phyloP scores from a whole-genome alignment of 2,329 filamentous ascomycete genomes.

The Claviceps sorghi region DNA sequence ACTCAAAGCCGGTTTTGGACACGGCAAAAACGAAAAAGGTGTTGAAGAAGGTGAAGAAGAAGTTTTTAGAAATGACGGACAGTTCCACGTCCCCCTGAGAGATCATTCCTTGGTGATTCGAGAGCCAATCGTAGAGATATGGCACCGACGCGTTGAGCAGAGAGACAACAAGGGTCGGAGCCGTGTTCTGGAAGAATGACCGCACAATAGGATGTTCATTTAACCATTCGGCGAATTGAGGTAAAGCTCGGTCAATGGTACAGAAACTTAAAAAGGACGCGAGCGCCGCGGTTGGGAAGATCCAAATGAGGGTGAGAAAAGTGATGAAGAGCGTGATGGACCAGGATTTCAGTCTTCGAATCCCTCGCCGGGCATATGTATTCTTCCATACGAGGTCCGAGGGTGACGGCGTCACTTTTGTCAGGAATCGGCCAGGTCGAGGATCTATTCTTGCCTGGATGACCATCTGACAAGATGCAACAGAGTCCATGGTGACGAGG shows the following conservation, averaged over 20 bases:
- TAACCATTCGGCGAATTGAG: conserved; percentile 53
- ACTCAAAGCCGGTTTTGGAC: conserved; percentile 66
- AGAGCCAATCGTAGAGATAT: conserved; percentile 87
- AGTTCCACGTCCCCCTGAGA: conserved; percentile 90
- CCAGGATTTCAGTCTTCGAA: conserved; percentile 69
- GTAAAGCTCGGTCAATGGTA: conserved; percentile 60
- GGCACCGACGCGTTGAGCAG: conserved; percentile 81
- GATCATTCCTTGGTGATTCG: conserved; percentile 84
- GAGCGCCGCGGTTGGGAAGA: conserved; percentile 63
- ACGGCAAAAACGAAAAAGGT: conserved; percentile 91
- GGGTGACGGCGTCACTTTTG: conserved; percentile 74
- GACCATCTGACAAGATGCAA: conserved; percentile 85
- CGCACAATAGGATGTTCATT: conserved; percentile 52
- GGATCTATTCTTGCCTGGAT: conserved; percentile 90
- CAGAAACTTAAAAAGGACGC: conserved; percentile 70
- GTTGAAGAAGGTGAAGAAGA: conserved; percentile 99
- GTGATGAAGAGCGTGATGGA: conserved; percentile 69
- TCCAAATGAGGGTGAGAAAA: conserved; percentile 76
- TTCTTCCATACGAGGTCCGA: conserved; percentile 92
- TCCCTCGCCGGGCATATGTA: conserved; percentile 64
- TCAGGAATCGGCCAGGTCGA: conserved; percentile 69
- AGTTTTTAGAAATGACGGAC: conserved; percentile 94
- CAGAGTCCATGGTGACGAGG: conserved; percentile 95
- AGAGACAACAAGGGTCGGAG: conserved; percentile 75
- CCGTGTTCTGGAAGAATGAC: conserved; percentile 70